Evolutionary conservation across 1,139 yeast genomes (phyloP).

Genomic region (Pichia sp.): DNA sequence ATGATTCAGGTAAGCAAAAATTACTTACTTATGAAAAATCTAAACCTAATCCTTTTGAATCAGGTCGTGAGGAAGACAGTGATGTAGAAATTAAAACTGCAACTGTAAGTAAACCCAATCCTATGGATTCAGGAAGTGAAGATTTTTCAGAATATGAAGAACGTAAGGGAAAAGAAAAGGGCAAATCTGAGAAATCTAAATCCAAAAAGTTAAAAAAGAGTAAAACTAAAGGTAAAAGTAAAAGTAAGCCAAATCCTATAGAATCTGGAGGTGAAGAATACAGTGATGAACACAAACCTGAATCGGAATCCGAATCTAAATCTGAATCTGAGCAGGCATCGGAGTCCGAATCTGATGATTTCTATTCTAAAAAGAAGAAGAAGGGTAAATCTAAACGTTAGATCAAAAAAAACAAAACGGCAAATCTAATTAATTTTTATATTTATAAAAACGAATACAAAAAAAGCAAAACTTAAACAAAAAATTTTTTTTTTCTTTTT

Average conservation of each 20-base stretch:
- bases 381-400: too few relatives aligned
- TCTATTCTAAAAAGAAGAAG: too few relatives aligned
- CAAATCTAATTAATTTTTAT: too few relatives aligned
- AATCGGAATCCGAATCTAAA: background rate
- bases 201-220: too few relatives aligned
- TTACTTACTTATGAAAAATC: conserved; percentile 1
- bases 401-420: too few relatives aligned
- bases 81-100: too few relatives aligned
- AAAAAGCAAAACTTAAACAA: too few relatives aligned
- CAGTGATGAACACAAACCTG: background rate
- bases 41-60: background rate
- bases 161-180: background rate
- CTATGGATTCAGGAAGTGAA: conserved; percentile 8
- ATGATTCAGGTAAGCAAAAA: background rate
- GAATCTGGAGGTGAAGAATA: conserved; percentile 8
- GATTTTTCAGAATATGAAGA: conserved; percentile 4
- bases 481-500: too few relatives aligned
- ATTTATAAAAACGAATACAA: background rate
- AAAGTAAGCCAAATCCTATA: conserved; percentile 5
- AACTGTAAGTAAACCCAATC: background rate
- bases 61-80: too few relatives aligned
- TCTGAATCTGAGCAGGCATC: background rate
- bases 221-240: too few relatives aligned
- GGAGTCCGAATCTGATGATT: background rate
- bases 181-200: too few relatives aligned